Conservation (phyloP, 371 early-diverging fungal genomes). For the Circinella umbellata region DNA sequence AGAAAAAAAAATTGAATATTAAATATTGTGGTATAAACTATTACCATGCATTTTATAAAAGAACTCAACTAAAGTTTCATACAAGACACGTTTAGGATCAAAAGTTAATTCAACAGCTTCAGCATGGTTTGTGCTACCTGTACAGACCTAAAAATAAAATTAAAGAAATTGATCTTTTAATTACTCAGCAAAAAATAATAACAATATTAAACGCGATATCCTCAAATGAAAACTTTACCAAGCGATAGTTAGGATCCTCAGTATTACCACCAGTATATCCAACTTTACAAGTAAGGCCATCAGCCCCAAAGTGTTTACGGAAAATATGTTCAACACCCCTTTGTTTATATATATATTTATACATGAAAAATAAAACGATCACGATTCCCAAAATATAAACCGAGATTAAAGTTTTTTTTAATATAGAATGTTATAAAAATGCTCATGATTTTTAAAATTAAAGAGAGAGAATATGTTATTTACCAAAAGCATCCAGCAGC, state of each 20-base stretch:
- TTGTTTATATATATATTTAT: not conserved
- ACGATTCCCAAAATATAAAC: too few species aligned
- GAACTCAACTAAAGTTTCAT: slow-evolving; percentile 76
- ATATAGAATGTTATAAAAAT: too few species aligned
- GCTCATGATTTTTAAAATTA: not conserved
- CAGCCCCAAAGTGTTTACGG: slow-evolving; percentile 60
- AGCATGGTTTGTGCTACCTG: slow-evolving; percentile 80
- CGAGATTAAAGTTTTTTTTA: too few species aligned
- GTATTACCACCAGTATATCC: slow-evolving; percentile 87
- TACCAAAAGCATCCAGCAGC: slow-evolving; percentile 42
- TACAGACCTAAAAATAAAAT: slow-evolving; percentile 56
- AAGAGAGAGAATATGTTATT: not conserved
- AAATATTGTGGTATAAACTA: not conserved
- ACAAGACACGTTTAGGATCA: slow-evolving; percentile 73
- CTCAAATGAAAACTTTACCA: slow-evolving; percentile 43
- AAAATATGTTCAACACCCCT: slow-evolving; percentile 92
- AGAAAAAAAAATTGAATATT: not conserved
- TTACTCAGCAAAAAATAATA: too few species aligned
- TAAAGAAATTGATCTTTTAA: too few species aligned
- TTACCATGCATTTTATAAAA: slow-evolving; percentile 87
- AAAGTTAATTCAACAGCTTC: slow-evolving; percentile 84
- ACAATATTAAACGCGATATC: not conserved
- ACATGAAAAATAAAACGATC: not conserved
- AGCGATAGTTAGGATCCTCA: slow-evolving; percentile 61
- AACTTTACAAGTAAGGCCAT: slow-evolving; percentile 68